phyloP scores from a whole-genome alignment of 257 asterid species.

The Solanum appendiculatum region DNA sequence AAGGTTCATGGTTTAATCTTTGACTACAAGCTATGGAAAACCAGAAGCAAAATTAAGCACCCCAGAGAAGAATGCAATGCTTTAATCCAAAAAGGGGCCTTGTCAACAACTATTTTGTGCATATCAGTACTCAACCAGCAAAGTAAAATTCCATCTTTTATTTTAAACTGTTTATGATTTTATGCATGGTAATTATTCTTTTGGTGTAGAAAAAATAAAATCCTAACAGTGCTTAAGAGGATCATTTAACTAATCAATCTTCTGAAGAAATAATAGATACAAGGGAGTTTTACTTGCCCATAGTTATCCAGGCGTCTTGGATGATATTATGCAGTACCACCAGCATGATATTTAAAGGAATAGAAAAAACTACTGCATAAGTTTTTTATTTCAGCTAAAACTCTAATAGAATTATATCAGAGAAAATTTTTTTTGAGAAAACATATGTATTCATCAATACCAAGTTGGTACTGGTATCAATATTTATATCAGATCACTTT shows the following conservation, averaged over 20 bases:
- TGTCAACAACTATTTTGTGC: not conserved
- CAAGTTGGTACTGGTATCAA: not conserved
- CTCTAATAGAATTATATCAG: not conserved
- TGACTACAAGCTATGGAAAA: not conserved
- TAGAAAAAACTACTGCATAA: not conserved
- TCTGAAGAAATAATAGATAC: not conserved
- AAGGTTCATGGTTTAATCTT: not conserved
- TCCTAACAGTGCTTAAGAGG: not conserved
- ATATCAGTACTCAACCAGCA: not conserved
- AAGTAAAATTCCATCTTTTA: not conserved
- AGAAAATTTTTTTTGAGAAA: not conserved
- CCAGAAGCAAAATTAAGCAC: not conserved
- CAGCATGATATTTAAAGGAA: not conserved
- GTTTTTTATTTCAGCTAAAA: not conserved
- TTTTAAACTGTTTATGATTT: not conserved
- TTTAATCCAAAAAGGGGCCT: not conserved
- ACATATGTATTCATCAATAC: not conserved
- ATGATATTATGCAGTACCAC: not conserved
- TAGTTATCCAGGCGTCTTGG: not conserved
- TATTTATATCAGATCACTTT: not conserved
- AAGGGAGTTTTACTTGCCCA: not conserved
- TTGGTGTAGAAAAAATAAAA: not conserved
- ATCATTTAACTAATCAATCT: not conserved
- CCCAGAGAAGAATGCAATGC: not conserved
- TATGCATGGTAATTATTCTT: not conserved